A percentile compares a stretch with the other conserved stretches of the same genome.
Evolutionary conservation across 1,284 basidiomycete species (phyloP).

Genomic region (Fereydounia khargensis): DNA sequence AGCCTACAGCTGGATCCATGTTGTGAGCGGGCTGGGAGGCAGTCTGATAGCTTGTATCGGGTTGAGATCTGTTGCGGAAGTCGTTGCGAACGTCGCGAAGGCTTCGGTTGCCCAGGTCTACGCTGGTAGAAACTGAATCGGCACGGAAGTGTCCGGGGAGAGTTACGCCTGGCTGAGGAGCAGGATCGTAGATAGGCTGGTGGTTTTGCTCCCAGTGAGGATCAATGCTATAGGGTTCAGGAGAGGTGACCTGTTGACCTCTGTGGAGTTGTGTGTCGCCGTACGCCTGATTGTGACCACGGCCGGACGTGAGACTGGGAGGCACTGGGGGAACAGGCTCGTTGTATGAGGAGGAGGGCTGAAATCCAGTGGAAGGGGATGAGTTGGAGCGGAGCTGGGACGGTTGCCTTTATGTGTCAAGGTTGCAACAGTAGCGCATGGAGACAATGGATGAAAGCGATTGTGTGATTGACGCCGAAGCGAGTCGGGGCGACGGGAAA

Average conservation of each 20-base stretch:
- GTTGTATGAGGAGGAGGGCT: conserved; percentile 8
- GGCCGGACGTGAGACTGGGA: conserved; percentile 17
- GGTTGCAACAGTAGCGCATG: not conserved
- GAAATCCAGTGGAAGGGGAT: conserved; percentile 5
- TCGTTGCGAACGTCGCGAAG: not conserved
- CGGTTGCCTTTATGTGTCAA: conserved; percentile 6
- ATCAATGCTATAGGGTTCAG: conserved; percentile 5
- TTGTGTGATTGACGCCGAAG: not conserved
- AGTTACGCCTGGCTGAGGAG: conserved; percentile 7
- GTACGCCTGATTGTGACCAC: too few species aligned
- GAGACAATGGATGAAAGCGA: too few species aligned
- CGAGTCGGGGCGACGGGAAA: not conserved
- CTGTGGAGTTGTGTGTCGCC: conserved; percentile 8
- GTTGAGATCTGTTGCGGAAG: too few species aligned
- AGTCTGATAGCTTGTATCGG: conserved; percentile 15
- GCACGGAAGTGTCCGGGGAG: conserved; percentile 5
- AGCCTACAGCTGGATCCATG: conserved; percentile 17
- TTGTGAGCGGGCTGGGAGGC: conserved; percentile 6
- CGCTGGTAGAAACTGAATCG: not conserved
- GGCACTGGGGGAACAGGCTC: conserved; percentile 15
- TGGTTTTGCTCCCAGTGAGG: conserved; percentile 22
- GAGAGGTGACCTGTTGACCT: conserved; percentile 5
- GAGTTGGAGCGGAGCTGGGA: conserved; percentile 18
- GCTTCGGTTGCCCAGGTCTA: not conserved
- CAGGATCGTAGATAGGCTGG: conserved; percentile 20